Evolutionary conservation across 2,329 filamentous ascomycete genomes (phyloP).

Genomic region (Cadophora malorum): DNA sequence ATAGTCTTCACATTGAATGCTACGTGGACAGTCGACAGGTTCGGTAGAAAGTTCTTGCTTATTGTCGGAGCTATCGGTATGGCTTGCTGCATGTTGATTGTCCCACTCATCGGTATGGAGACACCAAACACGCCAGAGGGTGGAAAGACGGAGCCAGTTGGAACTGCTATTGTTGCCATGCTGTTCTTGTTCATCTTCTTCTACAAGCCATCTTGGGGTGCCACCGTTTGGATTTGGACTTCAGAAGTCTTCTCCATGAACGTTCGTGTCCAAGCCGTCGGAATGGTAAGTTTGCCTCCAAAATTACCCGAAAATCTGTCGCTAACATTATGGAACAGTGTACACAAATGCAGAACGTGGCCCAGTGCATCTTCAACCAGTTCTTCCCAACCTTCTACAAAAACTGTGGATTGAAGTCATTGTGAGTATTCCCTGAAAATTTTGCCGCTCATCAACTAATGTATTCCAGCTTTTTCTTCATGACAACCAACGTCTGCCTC

Average conservation of each 20-base stretch:
- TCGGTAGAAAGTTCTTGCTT: slow-evolving; percentile 72
- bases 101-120: slow-evolving; percentile 61
- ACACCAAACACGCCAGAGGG: slow-evolving; percentile 60
- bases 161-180: slow-evolving; percentile 72
- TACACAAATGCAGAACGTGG: slow-evolving; percentile 65
- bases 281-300: slow-evolving; percentile 58
- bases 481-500: slow-evolving; percentile 54
- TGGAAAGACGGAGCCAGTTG: slow-evolving; percentile 63
- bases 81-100: slow-evolving; percentile 73
- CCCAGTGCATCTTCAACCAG: slow-evolving; percentile 71
- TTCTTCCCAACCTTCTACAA: slow-evolving; percentile 73
- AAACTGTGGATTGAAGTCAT: slow-evolving; percentile 53
- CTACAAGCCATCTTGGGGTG: slow-evolving; percentile 75
- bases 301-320: too few relatives aligned
- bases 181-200: slow-evolving; percentile 72
- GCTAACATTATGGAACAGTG: slow-evolving; percentile 46
- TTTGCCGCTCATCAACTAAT: not conserved
- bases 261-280: slow-evolving; percentile 73
- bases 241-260: slow-evolving; percentile 75
- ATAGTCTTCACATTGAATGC: slow-evolving; percentile 78
- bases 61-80: slow-evolving; percentile 73
- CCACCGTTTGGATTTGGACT: slow-evolving; percentile 75
- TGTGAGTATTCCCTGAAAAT: not conserved
- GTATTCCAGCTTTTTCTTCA: slow-evolving; percentile 56
- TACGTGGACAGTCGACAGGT: slow-evolving; percentile 75